phyloP scores from a whole-genome alignment of 805 yeast species.

The Nakazawaea pomicola region DNA sequence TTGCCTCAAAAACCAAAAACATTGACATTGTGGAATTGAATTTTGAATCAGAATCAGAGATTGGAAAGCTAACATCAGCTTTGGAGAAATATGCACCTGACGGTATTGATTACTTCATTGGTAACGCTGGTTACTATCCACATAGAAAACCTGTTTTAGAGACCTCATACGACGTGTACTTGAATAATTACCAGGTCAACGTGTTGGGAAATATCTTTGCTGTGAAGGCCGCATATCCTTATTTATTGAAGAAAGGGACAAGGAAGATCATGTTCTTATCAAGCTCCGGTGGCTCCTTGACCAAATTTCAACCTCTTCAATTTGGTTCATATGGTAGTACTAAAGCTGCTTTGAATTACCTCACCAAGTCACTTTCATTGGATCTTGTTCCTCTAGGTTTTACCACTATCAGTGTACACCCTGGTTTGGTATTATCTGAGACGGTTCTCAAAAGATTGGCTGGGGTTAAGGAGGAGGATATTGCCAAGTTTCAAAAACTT shows the following conservation, averaged over 20 bases:
- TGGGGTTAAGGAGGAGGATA: no score
- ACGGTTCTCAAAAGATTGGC: no score
- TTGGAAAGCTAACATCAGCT: background rate
- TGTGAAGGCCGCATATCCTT: slow-evolving; percentile 20
- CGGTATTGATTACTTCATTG: background rate
- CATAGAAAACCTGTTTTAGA: background rate
- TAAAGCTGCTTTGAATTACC: slow-evolving; percentile 31
- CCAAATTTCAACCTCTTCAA: slow-evolving; percentile 18
- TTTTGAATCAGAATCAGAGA: background rate
- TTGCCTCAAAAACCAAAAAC: background rate
- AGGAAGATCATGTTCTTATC: slow-evolving; percentile 27
- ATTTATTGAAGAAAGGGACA: slow-evolving; percentile 19
- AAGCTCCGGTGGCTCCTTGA: slow-evolving; percentile 24
- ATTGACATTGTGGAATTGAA: background rate
- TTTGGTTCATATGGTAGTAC: slow-evolving; percentile 28
- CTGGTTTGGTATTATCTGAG: no score
- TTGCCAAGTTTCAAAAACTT: no score
- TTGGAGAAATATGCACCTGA: background rate
- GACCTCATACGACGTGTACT: background rate
- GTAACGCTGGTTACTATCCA: background rate
- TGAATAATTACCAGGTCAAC: background rate
- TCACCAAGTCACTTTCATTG: no score
- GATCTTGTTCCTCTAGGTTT: no score
- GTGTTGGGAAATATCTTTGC: background rate
- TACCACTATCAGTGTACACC: no score